Evolutionary conservation across 345 rosid species (phyloP), one percentile per base, ranked within the genome.

Genomic region (Anacardium occidentale): DNA sequence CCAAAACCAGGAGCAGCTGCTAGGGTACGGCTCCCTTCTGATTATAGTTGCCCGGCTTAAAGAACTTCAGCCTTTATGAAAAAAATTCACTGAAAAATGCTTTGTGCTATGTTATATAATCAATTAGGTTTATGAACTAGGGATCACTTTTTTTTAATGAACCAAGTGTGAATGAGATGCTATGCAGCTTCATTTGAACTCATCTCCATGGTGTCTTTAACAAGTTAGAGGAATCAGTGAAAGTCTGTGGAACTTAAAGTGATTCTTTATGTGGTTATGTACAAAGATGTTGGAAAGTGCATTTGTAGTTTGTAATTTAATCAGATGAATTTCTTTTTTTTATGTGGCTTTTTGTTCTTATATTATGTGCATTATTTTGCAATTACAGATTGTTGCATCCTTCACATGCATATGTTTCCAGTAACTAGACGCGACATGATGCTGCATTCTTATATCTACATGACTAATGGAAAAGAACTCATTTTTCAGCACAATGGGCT

Each of bases 1-100:
- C 62, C 87, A 87, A 72, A 82, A 87, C 78, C 88, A 81, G 32
- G 92, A 88, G 72, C 78, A 88, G 79, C 89, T 85, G 55, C 82
- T 77, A 73, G 87, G 88, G 60, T 91, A 85, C 78, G 80, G 66
- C 68, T 51, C 80, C 32, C 79, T 89, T 8, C 69, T 89, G 11
- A 85, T 86, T 82, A 68, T 83, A 18, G 93, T 83, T 64, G 76
- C 83, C 63, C 88, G 64, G 79, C 70, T 87, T 60, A 92, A 84
- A 68, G 86, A 88, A 32, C 81, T 78, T 75, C 85, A 79, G 59
- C 81, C 81, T 58, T 87, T 84, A 75, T 80, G 88, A 74, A 68
- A 82, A 68, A 82, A 68, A 84, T 80, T 82, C 91, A 85, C 18
- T 83, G 82, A 81, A 70, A 42, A 58, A 32, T 57, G 54, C 62